A percentile compares a stretch with the other conserved stretches of the same genome.
phyloP scores from a whole-genome alignment of 352 stramenopile species.

The Phytophthora parvispora region DNA sequence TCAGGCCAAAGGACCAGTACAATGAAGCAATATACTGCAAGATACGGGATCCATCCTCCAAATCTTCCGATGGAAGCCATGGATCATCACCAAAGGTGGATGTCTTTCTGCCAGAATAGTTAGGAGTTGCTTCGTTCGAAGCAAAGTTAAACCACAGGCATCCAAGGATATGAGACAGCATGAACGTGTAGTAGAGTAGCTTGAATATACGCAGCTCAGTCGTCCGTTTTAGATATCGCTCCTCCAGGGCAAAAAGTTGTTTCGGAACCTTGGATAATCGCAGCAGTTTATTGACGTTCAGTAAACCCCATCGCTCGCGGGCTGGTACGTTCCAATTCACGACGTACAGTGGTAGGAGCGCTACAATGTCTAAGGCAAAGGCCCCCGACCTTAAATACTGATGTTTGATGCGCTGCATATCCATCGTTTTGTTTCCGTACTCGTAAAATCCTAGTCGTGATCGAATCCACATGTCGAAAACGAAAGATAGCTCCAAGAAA shows the following conservation, averaged over 20 bases:
- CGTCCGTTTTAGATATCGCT: slow-evolving; percentile 62
- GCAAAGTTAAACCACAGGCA: slow-evolving; percentile 70
- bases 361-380: slow-evolving; percentile 53
- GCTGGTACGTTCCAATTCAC: slow-evolving; percentile 44
- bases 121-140: slow-evolving; percentile 14
- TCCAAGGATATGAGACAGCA: slow-evolving; percentile 58
- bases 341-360: slow-evolving; percentile 54
- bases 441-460: slow-evolving; percentile 61
- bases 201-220: slow-evolving; percentile 66
- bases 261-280: slow-evolving; percentile 58
- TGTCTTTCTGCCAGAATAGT: background rate
- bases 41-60: slow-evolving; percentile 21
- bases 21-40: slow-evolving; percentile 64
- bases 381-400: slow-evolving; percentile 52
- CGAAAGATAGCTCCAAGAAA: slow-evolving; percentile 52
- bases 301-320: slow-evolving; percentile 33
- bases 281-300: slow-evolving; percentile 71
- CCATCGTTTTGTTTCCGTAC: slow-evolving; percentile 75
- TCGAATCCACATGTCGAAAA: slow-evolving; percentile 61
- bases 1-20: slow-evolving; percentile 71
- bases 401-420: slow-evolving; percentile 28
- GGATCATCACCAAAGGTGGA: slow-evolving; percentile 28
- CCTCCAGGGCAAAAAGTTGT: slow-evolving; percentile 56
- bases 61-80: slow-evolving; percentile 41
- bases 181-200: slow-evolving; percentile 70